phyloP scores from a whole-genome alignment of 805 yeast genomes.

The Barnettozyma pratensis region DNA sequence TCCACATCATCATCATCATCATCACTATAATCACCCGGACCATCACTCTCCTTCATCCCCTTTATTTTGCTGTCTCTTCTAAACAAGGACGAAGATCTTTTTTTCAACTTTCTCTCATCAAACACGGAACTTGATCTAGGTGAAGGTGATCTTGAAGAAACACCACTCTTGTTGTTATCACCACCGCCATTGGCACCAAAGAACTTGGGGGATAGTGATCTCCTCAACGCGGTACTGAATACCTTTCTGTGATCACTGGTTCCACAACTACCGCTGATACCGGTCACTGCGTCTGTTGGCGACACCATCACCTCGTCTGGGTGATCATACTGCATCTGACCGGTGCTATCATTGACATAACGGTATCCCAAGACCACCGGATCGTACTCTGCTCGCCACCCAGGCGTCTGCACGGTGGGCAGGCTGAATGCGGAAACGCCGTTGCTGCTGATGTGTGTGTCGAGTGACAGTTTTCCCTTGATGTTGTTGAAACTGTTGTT shows the following conservation, averaged over 20 bases:
- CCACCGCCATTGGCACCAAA: not conserved
- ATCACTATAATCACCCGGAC: not conserved
- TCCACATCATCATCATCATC: constrained; percentile 18
- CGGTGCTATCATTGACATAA: constrained; percentile 27
- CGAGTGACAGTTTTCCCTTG: not conserved
- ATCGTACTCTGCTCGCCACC: constrained; percentile 26
- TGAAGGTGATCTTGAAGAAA: not conserved
- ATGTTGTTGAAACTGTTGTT: not conserved
- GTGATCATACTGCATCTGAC: constrained; percentile 31
- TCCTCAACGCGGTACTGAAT: constrained; percentile 14
- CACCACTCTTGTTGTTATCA: not conserved
- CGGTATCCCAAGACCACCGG: constrained; percentile 28
- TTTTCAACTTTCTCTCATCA: not conserved
- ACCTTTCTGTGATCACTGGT: constrained; percentile 9
- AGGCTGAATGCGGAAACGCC: not conserved
- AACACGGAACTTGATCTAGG: not conserved
- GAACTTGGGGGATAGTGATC: constrained; percentile 21
- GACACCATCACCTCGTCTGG: constrained; percentile 35
- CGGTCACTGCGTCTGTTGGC: not conserved
- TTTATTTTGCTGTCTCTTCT: not conserved
- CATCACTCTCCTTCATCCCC: not conserved
- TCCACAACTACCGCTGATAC: not conserved
- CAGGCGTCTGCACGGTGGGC: constrained; percentile 17
- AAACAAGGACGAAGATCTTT: not conserved
- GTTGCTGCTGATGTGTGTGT: not conserved